These are phyloP conservation scores for Raphidocelis subcapitata DNA, from an alignment of 139 green algal genomes.

Conservation along the genomic window DNA sequence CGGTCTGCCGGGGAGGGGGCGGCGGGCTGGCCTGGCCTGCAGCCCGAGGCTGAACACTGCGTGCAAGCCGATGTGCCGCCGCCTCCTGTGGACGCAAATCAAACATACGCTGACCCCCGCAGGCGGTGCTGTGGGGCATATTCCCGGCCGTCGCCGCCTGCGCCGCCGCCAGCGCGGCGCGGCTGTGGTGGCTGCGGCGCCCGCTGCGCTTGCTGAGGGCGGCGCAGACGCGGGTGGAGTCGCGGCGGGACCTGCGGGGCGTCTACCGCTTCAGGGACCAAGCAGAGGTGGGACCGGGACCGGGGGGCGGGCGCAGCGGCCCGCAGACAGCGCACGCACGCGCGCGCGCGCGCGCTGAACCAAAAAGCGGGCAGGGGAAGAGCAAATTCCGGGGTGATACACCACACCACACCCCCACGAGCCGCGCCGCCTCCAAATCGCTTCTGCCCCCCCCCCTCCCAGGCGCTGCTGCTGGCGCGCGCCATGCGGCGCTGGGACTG, in stretches of 20 bases:
- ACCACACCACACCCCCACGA: no score
- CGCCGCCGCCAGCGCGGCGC: neutral
- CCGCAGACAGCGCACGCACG: neutral
- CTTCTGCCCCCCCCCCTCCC: neutral
- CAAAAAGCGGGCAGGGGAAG: neutral
- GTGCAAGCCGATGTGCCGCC: no score
- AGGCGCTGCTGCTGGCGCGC: conserved; percentile 20
- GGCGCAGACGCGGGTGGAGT: neutral
- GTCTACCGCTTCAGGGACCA: conserved; percentile 17
- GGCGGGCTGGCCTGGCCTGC: no score
- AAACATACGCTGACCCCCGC: neutral
- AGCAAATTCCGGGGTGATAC: neutral
- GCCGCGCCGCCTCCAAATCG: no score
- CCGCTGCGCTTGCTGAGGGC: neutral
- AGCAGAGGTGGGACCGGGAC: neutral
- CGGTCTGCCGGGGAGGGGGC: no score
- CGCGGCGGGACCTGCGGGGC: neutral
- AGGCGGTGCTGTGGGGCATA: conserved; percentile 19
- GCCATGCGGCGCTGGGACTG: conserved; percentile 19
- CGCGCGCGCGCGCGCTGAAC: no score
- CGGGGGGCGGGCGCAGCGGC: neutral
- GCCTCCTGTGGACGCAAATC: no score
- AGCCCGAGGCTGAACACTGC: no score
- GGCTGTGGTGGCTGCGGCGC: neutral
- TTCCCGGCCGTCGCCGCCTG: conserved; percentile 11